phyloP scores from a whole-genome alignment of 257 asterid species.

The Jaltomata sinuosa region DNA sequence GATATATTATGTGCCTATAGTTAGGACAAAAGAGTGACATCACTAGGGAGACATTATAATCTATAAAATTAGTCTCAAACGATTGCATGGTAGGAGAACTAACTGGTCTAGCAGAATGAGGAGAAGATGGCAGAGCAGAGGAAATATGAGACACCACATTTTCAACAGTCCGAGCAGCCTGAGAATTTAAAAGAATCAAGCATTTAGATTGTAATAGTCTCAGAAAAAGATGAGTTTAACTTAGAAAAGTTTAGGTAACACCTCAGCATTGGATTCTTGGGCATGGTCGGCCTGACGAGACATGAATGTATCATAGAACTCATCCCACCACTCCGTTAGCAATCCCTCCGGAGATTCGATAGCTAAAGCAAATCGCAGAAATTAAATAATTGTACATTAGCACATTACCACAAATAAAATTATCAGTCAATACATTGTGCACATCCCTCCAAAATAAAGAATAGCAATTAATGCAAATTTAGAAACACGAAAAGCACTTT shows the following conservation, averaged over 20 bases:
- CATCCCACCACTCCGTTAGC: constrained; percentile 44
- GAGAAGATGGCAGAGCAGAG: not conserved
- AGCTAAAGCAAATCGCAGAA: not conserved
- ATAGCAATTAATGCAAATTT: not conserved
- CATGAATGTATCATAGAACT: constrained; percentile 27
- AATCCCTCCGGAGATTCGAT: constrained; percentile 24
- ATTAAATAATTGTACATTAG: not conserved
- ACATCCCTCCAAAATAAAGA: not conserved
- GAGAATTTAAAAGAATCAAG: not conserved
- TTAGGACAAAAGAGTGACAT: not conserved
- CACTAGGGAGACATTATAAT: not conserved
- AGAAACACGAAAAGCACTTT: not conserved
- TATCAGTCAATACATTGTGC: not conserved
- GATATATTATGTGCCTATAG: not conserved
- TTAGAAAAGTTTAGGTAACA: not conserved
- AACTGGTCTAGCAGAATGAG: not conserved
- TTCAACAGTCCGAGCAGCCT: not conserved
- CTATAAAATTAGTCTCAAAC: not conserved
- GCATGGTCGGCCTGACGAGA: not conserved
- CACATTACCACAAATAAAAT: not conserved
- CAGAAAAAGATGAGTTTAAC: not conserved
- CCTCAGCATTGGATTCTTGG: not conserved
- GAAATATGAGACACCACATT: not conserved
- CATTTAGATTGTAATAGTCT: not conserved
- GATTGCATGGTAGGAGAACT: not conserved